A percentile compares a stretch with the other conserved stretches of the same genome.
Evolutionary conservation across 768 basidiomycete species (phyloP).

Genomic region (Pholiota conissans): DNA sequence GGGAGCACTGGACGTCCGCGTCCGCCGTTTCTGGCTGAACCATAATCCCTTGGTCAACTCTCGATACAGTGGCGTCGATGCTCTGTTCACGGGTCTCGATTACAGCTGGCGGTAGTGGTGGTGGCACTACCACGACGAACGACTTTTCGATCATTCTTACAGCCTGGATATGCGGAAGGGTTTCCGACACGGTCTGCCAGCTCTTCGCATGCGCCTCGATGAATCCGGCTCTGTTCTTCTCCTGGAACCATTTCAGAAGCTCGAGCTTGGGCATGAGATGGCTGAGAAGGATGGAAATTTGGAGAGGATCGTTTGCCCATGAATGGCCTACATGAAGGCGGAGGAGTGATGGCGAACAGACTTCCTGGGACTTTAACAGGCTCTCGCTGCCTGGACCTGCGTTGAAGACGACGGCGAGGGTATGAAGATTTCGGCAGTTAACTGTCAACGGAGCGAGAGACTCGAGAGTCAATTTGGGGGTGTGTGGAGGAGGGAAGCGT

Average conservation of each 20-base stretch:
- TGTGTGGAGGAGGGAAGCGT: slow-evolving; percentile 54
- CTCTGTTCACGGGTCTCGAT: slow-evolving; percentile 42
- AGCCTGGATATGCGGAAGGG: slow-evolving; percentile 70
- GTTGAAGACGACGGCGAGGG: slow-evolving; percentile 65
- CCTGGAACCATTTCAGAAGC: slow-evolving; percentile 73
- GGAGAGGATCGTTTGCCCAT: slow-evolving; percentile 67
- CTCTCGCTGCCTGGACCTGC: slow-evolving; percentile 47
- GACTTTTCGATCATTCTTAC: slow-evolving; percentile 63
- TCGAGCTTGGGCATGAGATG: slow-evolving; percentile 76
- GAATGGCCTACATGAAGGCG: slow-evolving; percentile 80
- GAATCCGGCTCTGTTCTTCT: slow-evolving; percentile 71
- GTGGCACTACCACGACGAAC: slow-evolving; percentile 25
- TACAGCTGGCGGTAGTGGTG: slow-evolving; percentile 14
- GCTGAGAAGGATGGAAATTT: slow-evolving; percentile 70
- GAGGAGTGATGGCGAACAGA: slow-evolving; percentile 64
- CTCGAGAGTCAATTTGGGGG: slow-evolving; percentile 61
- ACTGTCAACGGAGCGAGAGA: slow-evolving; percentile 59
- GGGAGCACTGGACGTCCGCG: slow-evolving; percentile 35
- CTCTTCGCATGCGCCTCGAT: slow-evolving; percentile 63
- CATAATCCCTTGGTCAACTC: slow-evolving; percentile 30
- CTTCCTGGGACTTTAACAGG: slow-evolving; percentile 42
- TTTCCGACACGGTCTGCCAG: slow-evolving; percentile 71
- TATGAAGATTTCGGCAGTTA: slow-evolving; percentile 61
- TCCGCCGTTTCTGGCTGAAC: slow-evolving; percentile 30
- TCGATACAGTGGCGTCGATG: slow-evolving; percentile 42